A percentile compares a stretch with the other conserved stretches of the same genome.
Conservation (phyloP, 352 stramenopile species). For the Phytophthora fragariaefolia region DNA sequence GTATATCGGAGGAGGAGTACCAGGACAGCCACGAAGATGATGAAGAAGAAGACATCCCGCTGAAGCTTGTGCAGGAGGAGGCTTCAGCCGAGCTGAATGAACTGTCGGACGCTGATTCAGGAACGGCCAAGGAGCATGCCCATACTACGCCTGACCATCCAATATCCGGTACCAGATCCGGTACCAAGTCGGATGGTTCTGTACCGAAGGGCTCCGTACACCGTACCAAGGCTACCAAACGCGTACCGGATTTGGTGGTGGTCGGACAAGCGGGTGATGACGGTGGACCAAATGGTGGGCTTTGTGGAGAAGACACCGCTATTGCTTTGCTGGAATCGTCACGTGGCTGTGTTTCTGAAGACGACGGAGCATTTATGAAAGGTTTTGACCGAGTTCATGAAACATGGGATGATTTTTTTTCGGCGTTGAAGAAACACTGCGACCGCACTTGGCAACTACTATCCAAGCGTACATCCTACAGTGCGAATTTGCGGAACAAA, state of each 20-base stretch:
- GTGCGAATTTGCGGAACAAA: not conserved
- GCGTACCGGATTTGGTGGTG: not conserved
- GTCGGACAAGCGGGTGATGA: not conserved
- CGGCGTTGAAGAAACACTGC: not conserved
- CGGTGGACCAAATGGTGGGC: not conserved
- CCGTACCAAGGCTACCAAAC: not conserved
- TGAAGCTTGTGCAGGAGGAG: not conserved
- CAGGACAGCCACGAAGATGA: not conserved
- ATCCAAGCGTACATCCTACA: constrained; percentile 1
- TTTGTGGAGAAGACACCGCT: constrained; percentile 5
- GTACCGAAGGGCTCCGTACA: not conserved
- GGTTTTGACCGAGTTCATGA: not conserved
- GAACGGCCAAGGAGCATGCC: no score
- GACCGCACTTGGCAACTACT: not conserved
- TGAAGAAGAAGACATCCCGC: not conserved
- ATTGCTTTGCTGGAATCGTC: constrained; percentile 4
- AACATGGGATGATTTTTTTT: constrained; percentile 4
- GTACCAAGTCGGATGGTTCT: not conserved
- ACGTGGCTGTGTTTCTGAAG: not conserved
- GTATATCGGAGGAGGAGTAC: constrained; percentile 1
- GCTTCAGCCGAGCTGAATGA: not conserved
- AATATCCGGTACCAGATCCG: not conserved
- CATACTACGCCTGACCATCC: no score
- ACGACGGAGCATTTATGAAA: constrained; percentile 1
- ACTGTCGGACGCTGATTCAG: not conserved